Evolutionary conservation across 2,329 filamentous ascomycete genomes (phyloP).

Genomic region (Aspergillus uvarum): DNA sequence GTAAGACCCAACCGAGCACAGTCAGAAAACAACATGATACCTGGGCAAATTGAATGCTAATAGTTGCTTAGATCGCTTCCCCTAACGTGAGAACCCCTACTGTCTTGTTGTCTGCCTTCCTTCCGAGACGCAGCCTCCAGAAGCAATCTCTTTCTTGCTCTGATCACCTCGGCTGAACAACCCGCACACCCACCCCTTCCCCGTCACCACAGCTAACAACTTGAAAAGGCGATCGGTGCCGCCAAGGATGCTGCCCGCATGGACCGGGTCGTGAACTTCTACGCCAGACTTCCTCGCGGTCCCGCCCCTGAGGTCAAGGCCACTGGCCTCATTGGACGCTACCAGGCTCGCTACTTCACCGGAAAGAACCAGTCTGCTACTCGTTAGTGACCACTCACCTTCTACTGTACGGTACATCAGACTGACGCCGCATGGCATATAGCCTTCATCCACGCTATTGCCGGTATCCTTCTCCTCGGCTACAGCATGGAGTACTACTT

Average conservation of each 20-base stretch:
- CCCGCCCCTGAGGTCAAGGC: constrained; percentile 79
- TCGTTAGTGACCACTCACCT: constrained; percentile 63
- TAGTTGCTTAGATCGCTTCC: constrained; percentile 35
- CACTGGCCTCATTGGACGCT: constrained; percentile 80
- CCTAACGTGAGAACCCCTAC: constrained; percentile 36
- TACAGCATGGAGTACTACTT: constrained; percentile 99
- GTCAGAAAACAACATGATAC: constrained; percentile 7
- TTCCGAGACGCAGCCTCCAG: constrained; percentile 17
- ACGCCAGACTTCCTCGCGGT: constrained; percentile 95
- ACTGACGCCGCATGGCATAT: constrained; percentile 20
- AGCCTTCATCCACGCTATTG: constrained; percentile 89
- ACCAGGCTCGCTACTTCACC: constrained; percentile 78
- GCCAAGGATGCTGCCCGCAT: constrained; percentile 95
- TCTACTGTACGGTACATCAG: neutral
- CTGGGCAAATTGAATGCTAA: constrained; percentile 40
- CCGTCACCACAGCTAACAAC: constrained; percentile 34
- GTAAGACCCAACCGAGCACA: constrained; percentile 52
- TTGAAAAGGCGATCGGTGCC: constrained; percentile 78
- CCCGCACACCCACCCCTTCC: constrained; percentile 10
- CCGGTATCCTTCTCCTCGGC: constrained; percentile 73
- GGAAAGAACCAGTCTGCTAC: constrained; percentile 85
- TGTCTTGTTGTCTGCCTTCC: constrained; percentile 12
- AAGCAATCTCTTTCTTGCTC: constrained; percentile 25
- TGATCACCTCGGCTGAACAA: constrained; percentile 9
- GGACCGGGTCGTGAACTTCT: constrained; percentile 97